phyloP scores from a whole-genome alignment of 2,329 filamentous ascomycete species.

The Dendryphion nanum region DNA sequence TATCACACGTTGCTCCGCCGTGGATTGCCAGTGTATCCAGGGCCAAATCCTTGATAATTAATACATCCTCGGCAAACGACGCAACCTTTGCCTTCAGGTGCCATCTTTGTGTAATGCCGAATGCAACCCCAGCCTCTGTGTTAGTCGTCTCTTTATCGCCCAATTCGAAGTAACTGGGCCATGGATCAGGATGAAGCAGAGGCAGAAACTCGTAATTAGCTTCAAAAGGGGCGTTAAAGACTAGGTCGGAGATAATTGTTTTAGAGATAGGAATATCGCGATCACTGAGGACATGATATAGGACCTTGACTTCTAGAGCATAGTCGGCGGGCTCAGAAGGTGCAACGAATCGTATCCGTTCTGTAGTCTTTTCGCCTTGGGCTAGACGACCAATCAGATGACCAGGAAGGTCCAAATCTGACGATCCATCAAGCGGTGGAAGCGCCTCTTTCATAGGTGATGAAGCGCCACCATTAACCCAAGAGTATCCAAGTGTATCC shows the following conservation, averaged over 20 bases:
- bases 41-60: conserved; percentile 63
- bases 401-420: conserved; percentile 33
- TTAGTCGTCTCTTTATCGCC: conserved; percentile 41
- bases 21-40: conserved; percentile 61
- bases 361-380: conserved; percentile 28
- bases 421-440: conserved; percentile 18
- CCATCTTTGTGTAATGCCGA: conserved; percentile 79
- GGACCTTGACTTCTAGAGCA: conserved; percentile 68
- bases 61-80: conserved; percentile 69
- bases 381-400: conserved; percentile 37
- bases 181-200: conserved; percentile 71
- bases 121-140: conserved; percentile 37
- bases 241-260: conserved; percentile 64
- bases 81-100: conserved; percentile 67
- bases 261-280: conserved; percentile 78
- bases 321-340: conserved; percentile 54
- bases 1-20: conserved; percentile 60
- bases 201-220: conserved; percentile 87
- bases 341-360: conserved; percentile 40
- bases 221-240: conserved; percentile 81
- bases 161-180: conserved; percentile 82
- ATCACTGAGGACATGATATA: conserved; percentile 79
- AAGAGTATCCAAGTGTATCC: conserved; percentile 45
- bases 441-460: conserved; percentile 32
- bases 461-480: conserved; percentile 42